phyloP scores from a whole-genome alignment of 2,329 filamentous ascomycete species.

The Colletotrichum musicola region DNA sequence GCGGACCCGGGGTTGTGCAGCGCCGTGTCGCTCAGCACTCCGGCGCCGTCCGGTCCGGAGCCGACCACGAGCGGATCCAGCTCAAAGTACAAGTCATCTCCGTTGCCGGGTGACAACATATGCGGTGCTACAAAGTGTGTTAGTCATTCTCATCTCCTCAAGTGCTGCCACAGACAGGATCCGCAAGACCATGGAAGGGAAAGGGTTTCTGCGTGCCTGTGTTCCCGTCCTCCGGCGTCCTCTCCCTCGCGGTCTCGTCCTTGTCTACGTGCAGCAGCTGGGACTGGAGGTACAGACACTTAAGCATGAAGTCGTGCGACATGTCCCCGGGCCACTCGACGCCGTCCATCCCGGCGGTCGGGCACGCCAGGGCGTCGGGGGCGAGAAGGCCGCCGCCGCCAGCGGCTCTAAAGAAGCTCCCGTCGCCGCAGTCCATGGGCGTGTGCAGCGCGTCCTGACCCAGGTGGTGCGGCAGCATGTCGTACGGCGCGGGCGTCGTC shows the following conservation, averaged over 20 bases:
- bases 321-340: constrained; percentile 14
- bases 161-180: no score
- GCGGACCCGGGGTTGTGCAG: not conserved
- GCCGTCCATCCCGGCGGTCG: not conserved
- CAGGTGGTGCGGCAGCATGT: not conserved
- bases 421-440: not conserved
- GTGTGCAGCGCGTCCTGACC: not conserved
- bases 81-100: constrained; percentile 41
- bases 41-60: constrained; percentile 40
- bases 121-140: not conserved
- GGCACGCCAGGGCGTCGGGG: not conserved
- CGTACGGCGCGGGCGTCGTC: not conserved
- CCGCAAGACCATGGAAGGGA: not conserved
- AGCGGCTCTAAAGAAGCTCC: not conserved
- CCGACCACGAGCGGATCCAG: constrained; percentile 39
- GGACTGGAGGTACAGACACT: constrained; percentile 45
- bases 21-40: not conserved
- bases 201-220: constrained; percentile 4
- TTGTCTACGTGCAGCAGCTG: constrained; percentile 41
- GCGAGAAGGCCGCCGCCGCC: not conserved
- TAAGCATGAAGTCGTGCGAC: constrained; percentile 43
- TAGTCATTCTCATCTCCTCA: not conserved
- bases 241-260: constrained; percentile 41
- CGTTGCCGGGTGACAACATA: constrained; percentile 27
- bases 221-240: constrained; percentile 27